phyloP scores from a whole-genome alignment of 176 grass and related monocot species.

The Miscanthus lutarioriparius region DNA sequence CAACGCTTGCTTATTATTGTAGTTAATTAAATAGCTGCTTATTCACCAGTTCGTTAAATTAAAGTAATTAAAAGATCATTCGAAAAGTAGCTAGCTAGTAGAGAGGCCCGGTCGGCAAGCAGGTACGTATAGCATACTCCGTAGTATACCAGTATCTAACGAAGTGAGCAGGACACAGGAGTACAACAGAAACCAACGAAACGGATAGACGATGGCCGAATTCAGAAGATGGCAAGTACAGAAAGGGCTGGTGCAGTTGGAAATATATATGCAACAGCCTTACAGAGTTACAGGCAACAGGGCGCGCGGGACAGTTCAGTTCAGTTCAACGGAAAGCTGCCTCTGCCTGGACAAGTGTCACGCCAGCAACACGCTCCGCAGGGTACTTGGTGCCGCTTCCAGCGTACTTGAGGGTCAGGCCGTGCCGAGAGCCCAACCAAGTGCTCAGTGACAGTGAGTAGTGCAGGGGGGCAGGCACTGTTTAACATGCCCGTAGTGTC shows the following conservation, averaged over 20 bases:
- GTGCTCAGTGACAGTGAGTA: too few relatives aligned
- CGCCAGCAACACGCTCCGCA: neutral
- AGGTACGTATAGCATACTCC: neutral
- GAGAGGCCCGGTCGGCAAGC: neutral
- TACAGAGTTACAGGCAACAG: neutral
- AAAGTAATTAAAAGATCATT: neutral
- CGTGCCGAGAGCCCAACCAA: neutral
- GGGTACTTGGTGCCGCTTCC: constrained; percentile 15
- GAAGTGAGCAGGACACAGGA: neutral
- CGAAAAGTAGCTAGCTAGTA: neutral
- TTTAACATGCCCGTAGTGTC: too few relatives aligned
- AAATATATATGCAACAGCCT: too few relatives aligned
- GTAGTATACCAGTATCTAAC: neutral
- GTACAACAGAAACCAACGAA: neutral
- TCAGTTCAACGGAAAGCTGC: constrained; percentile 24
- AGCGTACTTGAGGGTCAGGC: too few relatives aligned
- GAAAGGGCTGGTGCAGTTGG: neutral
- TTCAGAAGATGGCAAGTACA: constrained; percentile 14
- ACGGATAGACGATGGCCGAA: neutral
- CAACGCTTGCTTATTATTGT: neutral
- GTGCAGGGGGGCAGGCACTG: too few relatives aligned
- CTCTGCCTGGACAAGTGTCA: constrained; percentile 36
- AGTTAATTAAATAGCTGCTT: too few relatives aligned
- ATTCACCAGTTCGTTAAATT: neutral
- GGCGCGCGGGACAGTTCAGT: constrained; percentile 9